Evolutionary conservation across 495 filamentous ascomycete species (phyloP).

Genomic region (Xylaria longipes): DNA sequence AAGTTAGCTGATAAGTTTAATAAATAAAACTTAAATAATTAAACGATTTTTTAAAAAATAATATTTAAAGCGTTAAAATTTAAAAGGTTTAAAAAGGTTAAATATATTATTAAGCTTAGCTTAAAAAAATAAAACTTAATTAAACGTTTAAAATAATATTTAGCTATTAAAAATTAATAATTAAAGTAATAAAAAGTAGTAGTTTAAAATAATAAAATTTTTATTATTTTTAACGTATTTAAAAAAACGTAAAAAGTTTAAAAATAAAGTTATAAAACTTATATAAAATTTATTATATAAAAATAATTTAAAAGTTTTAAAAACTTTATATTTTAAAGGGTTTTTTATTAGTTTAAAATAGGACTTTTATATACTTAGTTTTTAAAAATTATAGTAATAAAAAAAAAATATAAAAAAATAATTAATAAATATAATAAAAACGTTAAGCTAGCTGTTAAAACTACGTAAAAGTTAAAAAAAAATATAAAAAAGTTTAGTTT

Average conservation of each 20-base stretch:
- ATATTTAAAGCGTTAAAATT: neutral
- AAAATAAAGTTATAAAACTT: neutral
- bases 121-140: neutral
- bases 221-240: neutral
- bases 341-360: neutral
- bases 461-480: neutral
- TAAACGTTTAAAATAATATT: neutral
- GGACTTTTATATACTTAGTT: neutral
- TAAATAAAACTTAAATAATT: neutral
- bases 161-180: neutral
- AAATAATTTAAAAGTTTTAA: neutral
- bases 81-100: too few relatives aligned
- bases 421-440: constrained; percentile 1
- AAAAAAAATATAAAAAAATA: neutral
- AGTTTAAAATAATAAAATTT: neutral
- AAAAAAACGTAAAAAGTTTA: neutral
- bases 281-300: neutral
- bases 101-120: too few relatives aligned
- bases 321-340: neutral
- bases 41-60: neutral
- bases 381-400: neutral
- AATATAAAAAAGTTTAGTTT: neutral
- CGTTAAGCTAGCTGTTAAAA: neutral
- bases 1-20: neutral
- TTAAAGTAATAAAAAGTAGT: neutral